Evolutionary conservation across 352 stramenopile genomes (phyloP).

Genomic region (Phytophthora sojae): DNA sequence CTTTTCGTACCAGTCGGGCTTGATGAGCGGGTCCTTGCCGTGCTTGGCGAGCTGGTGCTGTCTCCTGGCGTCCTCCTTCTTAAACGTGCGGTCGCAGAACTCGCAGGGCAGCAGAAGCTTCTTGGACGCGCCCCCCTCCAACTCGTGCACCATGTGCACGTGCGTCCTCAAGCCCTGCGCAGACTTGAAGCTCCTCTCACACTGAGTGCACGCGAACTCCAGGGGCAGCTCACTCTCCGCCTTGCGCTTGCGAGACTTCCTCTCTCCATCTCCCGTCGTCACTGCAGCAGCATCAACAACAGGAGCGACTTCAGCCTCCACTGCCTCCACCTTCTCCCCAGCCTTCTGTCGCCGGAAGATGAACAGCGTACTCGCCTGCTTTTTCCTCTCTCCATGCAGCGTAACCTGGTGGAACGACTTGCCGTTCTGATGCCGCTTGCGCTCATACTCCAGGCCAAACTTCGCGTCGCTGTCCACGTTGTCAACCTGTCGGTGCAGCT

Average conservation of each 20-base stretch:
- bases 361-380: conserved; percentile 77
- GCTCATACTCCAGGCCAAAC: conserved; percentile 66
- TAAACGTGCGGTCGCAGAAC: conserved; percentile 72
- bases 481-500: conserved; percentile 52
- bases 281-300: neutral
- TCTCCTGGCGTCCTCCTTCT: conserved; percentile 73
- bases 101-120: conserved; percentile 44
- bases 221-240: conserved; percentile 34
- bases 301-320: neutral
- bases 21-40: conserved; percentile 76
- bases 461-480: conserved; percentile 52
- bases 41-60: conserved; percentile 87
- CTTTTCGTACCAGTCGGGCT: conserved; percentile 80
- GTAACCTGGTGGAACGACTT: conserved; percentile 86
- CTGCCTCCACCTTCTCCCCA: neutral
- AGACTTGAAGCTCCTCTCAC: conserved; percentile 74
- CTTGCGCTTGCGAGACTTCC: conserved; percentile 46
- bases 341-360: conserved; percentile 44
- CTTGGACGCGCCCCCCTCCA: conserved; percentile 38
- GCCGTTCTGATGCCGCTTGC: conserved; percentile 90
- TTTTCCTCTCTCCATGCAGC: conserved; percentile 69
- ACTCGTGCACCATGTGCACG: conserved; percentile 87
- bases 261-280: neutral
- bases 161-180: conserved; percentile 79
- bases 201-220: conserved; percentile 58